Conservation (phyloP, 768 basidiomycete genomes). For the Hericium alpestre region DNA sequence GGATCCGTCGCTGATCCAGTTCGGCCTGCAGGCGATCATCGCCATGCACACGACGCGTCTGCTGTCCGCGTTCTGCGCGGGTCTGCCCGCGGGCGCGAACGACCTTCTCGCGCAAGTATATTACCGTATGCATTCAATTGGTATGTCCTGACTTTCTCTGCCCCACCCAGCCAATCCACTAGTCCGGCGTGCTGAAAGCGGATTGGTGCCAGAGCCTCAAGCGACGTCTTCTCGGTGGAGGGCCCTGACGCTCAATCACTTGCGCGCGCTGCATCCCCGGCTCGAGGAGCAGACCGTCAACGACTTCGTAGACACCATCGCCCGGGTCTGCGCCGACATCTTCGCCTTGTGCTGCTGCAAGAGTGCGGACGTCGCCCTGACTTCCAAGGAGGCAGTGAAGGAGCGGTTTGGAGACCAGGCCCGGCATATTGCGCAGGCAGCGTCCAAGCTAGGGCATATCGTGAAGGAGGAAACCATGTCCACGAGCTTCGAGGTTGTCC, state of each 20-base stretch:
- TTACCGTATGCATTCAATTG: slow-evolving; percentile 42
- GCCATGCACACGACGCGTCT: slow-evolving; percentile 57
- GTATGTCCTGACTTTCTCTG: slow-evolving; percentile 24
- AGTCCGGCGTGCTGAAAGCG: slow-evolving; percentile 12
- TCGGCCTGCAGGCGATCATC: slow-evolving; percentile 65
- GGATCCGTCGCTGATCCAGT: slow-evolving; percentile 67
- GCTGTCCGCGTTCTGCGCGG: slow-evolving; percentile 62
- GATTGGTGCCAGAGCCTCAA: slow-evolving; percentile 46
- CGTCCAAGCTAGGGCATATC: slow-evolving; percentile 51
- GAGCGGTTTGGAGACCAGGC: slow-evolving; percentile 49
- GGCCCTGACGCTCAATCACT: slow-evolving; percentile 57
- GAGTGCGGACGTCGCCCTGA: slow-evolving; percentile 6
- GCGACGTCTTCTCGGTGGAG: slow-evolving; percentile 73
- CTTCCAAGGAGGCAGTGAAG: slow-evolving; percentile 26
- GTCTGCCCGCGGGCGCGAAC: slow-evolving; percentile 62
- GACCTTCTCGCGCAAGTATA: slow-evolving; percentile 53
- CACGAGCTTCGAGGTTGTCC: slow-evolving; percentile 61
- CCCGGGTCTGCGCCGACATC: slow-evolving; percentile 62
- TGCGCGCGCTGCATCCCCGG: slow-evolving; percentile 57
- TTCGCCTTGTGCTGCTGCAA: slow-evolving; percentile 53
- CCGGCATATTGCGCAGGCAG: slow-evolving; percentile 53
- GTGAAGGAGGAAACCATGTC: slow-evolving; percentile 69
- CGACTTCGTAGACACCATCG: slow-evolving; percentile 64
- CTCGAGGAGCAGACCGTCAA: slow-evolving; percentile 56
- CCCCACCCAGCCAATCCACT: slow-evolving; percentile 6